Evolutionary conservation across 1,284 basidiomycete genomes (phyloP), one percentile per base, ranked within the genome.

Genomic region (Acaromyces ingoldii): DNA sequence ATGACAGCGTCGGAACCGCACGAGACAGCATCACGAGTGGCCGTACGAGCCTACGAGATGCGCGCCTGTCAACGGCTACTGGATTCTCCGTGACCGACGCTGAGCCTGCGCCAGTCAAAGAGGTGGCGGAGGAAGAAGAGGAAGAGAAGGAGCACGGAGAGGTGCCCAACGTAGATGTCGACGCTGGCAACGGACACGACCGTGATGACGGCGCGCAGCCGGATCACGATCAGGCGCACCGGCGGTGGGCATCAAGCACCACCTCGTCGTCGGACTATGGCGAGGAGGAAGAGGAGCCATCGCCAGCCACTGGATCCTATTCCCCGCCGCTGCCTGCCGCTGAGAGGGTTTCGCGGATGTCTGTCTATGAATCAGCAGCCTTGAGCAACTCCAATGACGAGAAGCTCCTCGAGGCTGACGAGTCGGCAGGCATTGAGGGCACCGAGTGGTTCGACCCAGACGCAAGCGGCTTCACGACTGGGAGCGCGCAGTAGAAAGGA

Each of bases 391-490:
- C 17, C 17, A 7, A 15, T 36, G 38, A 38, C 22, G 37, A 38
- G 17, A 19, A 11, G 22, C 15, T 19, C 17, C n/a, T 38, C 22
- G 37, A 38, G 22, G 37, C 37, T 19, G 48, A 49, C 22, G 24
- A 39, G 17, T 19, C 48, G 10, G 39, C 48, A 13, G 41, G 19
- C 17, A 22, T 44, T 24, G 46, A 45, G n/a, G 58, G 57, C 7
- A 38, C 58, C 43, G 62, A 66, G 24, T 66, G 64, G 64, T 63
- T 63, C 28, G 64, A 66, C 40, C 64, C 64, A 4, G 64, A 66
- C 47, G 41, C 57, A 25, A 55, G 51, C 1, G 64, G 61, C 2
- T 66, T 66, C 42, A 39, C 28, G 21, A 38, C 34, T 40, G 34
- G 26, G 11, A 38, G 33, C 24, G n/a, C 46, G 31, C 33, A n/a